Conservation (phyloP, 129 eudicot species). For the Glebionis coronaria region DNA sequence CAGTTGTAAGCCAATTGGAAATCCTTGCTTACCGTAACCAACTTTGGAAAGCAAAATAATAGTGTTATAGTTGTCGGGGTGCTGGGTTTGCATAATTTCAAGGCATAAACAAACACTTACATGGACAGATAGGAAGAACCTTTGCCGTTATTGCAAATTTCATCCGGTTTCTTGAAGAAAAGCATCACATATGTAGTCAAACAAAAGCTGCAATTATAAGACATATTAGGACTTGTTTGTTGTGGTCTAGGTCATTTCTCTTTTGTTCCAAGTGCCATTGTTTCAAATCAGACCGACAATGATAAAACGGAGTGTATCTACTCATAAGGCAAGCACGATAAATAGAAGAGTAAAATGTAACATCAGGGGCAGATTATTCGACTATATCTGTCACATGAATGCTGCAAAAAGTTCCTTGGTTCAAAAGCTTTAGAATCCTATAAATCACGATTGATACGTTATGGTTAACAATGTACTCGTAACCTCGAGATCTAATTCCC, state of each 20-base stretch:
- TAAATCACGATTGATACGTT: not conserved
- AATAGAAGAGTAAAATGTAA: not conserved
- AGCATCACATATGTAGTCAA: not conserved
- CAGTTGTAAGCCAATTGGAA: slow-evolving; percentile 5
- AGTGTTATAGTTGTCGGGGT: not conserved
- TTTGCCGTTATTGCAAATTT: slow-evolving; percentile 2
- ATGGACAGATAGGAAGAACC: slow-evolving; percentile 6
- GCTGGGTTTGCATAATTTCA: not conserved
- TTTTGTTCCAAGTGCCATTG: not conserved
- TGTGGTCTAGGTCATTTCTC: not conserved
- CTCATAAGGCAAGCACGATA: not conserved
- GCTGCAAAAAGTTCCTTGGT: not conserved
- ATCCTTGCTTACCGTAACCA: slow-evolving; percentile 9
- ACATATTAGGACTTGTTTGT: not conserved
- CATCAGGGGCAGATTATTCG: not conserved
- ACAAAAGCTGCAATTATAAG: not conserved
- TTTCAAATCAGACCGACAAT: not conserved
- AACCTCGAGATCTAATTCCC: slow-evolving; percentile 25
- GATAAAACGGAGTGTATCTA: not conserved
- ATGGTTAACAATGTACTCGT: not conserved
- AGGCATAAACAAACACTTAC: not conserved
- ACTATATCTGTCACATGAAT: not conserved
- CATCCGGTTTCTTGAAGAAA: not conserved
- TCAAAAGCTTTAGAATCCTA: not conserved
- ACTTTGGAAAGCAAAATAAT: not conserved